phyloP scores from a whole-genome alignment of 2,329 filamentous ascomycete species.

The Fusarium verticillioides region DNA sequence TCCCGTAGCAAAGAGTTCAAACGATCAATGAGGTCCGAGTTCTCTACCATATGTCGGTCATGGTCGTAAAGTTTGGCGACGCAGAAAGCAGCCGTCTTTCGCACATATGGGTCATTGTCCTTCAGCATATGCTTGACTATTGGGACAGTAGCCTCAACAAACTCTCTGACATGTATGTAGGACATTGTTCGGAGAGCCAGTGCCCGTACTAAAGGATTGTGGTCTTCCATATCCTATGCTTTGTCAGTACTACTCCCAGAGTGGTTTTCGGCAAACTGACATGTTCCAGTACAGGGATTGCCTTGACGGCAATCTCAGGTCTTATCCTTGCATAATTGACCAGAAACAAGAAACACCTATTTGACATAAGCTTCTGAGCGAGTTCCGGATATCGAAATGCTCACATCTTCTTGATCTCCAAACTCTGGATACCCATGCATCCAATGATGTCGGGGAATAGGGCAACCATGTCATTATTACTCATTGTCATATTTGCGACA shows the following conservation, averaged over 20 bases:
- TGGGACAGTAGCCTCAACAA: conserved; percentile 88
- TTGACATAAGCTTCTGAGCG: conserved; percentile 9
- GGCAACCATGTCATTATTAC: conserved; percentile 99
- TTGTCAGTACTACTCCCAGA: conserved; percentile 25
- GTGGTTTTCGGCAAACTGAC: conserved; percentile 57
- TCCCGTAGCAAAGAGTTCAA: conserved; percentile 91
- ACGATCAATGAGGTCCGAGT: conserved; percentile 89
- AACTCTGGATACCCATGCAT: conserved; percentile 92
- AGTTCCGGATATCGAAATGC: neutral
- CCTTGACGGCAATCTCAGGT: conserved; percentile 92
- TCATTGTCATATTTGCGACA: conserved; percentile 99
- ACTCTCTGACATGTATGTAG: conserved; percentile 96
- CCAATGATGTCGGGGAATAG: conserved; percentile 94
- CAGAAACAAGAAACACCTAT: conserved; percentile 95
- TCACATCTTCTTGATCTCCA: conserved; percentile 99
- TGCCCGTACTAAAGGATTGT: conserved; percentile 90
- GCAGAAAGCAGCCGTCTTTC: conserved; percentile 95
- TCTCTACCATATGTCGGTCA: conserved; percentile 88
- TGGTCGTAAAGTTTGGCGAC: conserved; percentile 99
- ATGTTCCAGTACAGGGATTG: conserved; percentile 85
- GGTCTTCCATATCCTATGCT: conserved; percentile 88
- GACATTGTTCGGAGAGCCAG: conserved; percentile 95
- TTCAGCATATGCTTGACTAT: conserved; percentile 85
- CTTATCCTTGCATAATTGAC: conserved; percentile 97
- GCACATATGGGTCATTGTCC: conserved; percentile 93